phyloP scores from a whole-genome alignment of 352 stramenopile species.

The Elongisporangium undulatum region DNA sequence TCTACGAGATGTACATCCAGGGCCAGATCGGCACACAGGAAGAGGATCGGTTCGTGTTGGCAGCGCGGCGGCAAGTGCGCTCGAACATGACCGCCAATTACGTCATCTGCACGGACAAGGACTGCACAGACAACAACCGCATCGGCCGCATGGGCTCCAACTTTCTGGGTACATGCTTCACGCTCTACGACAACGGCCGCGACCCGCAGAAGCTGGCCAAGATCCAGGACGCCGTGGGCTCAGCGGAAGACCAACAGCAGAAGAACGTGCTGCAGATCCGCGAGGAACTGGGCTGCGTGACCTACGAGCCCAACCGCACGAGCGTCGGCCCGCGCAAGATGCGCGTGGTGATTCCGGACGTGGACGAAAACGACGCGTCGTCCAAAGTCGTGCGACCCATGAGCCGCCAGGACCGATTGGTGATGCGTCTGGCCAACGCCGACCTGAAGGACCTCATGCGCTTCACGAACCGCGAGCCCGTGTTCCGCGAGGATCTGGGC shows the following conservation, averaged over 20 bases:
- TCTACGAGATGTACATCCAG: constrained; percentile 81
- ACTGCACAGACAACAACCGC: constrained; percentile 60
- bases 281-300: constrained; percentile 80
- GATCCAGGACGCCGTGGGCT: constrained; percentile 79
- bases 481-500: constrained; percentile 81
- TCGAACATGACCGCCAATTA: constrained; percentile 89
- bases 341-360: constrained; percentile 76
- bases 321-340: constrained; percentile 85
- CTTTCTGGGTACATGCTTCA: constrained; percentile 85
- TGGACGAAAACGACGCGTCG: constrained; percentile 73
- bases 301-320: constrained; percentile 84
- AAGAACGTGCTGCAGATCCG: constrained; percentile 87
- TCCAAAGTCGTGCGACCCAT: constrained; percentile 84
- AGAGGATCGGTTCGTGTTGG: constrained; percentile 74
- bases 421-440: constrained; percentile 58
- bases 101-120: constrained; percentile 79
- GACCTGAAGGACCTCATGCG: constrained; percentile 85
- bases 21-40: constrained; percentile 82
- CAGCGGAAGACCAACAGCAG: constrained; percentile 40
- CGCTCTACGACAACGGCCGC: constrained; percentile 84
- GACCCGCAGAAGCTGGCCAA: constrained; percentile 87
- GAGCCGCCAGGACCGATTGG: constrained; percentile 79
- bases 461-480: constrained; percentile 83
- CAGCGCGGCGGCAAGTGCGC: constrained; percentile 76
- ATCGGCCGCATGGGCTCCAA: constrained; percentile 89